Percentiles rank a stretch among this genome's conserved stretches.
Evolutionary conservation across 306 rosid species (phyloP).

Genomic region (Hippophae tibetana): DNA sequence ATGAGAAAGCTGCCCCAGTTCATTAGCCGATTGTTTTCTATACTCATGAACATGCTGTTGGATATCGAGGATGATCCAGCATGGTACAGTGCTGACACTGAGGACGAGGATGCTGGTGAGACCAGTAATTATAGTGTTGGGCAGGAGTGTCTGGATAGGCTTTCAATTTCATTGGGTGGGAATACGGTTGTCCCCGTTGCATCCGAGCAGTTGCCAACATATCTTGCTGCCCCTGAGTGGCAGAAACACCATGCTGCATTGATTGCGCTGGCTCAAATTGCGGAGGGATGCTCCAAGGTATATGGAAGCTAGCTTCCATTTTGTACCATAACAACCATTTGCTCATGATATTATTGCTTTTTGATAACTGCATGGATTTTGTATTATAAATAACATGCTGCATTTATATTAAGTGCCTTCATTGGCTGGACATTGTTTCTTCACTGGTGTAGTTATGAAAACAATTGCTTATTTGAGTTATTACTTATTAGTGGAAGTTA

Average conservation of each 20-base stretch:
- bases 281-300: constrained; percentile 93
- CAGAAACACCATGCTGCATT: constrained; percentile 88
- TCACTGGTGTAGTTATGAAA: too few relatives aligned
- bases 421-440: too few relatives aligned
- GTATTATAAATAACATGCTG: too few relatives aligned
- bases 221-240: constrained; percentile 88
- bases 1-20: constrained; percentile 96
- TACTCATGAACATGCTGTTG: constrained; percentile 74
- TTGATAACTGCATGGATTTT: too few relatives aligned
- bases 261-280: constrained; percentile 85
- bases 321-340: background rate
- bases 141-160: constrained; percentile 89
- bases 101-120: constrained; percentile 91
- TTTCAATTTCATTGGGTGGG: constrained; percentile 92
- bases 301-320: background rate
- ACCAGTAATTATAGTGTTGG: constrained; percentile 83
- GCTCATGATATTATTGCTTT: background rate
- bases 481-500: background rate
- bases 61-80: constrained; percentile 82
- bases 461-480: too few relatives aligned
- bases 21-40: constrained; percentile 73
- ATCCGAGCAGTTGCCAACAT: constrained; percentile 74
- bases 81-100: constrained; percentile 77
- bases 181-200: constrained; percentile 94
- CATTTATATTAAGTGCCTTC: too few relatives aligned